Percentiles rank a stretch among this genome's conserved stretches.
Conservation (phyloP, 768 basidiomycete species). For the Leccinum rimulosum region DNA sequence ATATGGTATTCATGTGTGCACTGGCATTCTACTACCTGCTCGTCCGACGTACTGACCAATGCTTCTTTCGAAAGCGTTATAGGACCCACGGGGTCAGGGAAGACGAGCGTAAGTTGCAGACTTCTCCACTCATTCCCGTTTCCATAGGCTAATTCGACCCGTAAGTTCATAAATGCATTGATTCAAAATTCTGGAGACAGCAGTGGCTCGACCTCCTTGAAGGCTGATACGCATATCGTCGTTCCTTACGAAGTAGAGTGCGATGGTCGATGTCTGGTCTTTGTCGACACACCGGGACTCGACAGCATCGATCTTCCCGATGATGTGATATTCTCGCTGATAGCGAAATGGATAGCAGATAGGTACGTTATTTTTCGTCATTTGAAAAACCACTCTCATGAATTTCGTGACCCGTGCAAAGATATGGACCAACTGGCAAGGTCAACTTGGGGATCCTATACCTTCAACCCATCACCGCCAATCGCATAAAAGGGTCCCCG, state of each 20-base stretch:
- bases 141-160: neutral
- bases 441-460: constrained; percentile 5
- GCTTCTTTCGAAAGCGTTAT: neutral
- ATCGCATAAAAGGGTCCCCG: neutral
- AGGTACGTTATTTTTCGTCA: neutral
- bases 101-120: neutral
- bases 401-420: neutral
- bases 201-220: neutral
- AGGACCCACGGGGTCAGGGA: constrained; percentile 5
- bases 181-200: neutral
- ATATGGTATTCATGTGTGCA: constrained; percentile 5
- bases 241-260: neutral
- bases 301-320: neutral
- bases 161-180: constrained; percentile 7
- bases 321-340: neutral
- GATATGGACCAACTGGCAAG: neutral
- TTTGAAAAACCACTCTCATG: neutral
- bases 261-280: neutral
- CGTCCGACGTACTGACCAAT: neutral
- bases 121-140: neutral
- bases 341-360: neutral
- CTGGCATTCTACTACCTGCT: neutral
- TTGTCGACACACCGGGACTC: constrained; percentile 12
- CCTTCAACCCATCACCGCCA: constrained; percentile 6
- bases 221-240: neutral